These are phyloP conservation scores for Botryosphaeria agaves DNA, from an alignment of 2,329 filamentous ascomycete species.

Conservation along the genomic window DNA sequence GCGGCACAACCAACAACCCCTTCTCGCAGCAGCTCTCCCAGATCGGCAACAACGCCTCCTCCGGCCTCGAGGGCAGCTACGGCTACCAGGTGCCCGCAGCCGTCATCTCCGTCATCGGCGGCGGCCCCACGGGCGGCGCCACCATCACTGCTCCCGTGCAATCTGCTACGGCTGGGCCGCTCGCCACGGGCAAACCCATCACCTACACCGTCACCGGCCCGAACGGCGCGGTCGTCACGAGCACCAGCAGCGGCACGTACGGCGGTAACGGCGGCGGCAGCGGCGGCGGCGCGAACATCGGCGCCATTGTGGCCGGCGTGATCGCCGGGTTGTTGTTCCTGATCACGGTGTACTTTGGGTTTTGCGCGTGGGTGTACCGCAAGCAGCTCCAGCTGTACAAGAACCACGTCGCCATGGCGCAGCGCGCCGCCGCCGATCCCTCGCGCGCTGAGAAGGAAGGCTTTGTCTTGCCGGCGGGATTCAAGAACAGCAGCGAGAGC, in stretches of 20 bases:
- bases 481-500: conserved; percentile 5
- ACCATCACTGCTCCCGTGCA: conserved; percentile 47
- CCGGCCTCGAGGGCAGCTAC: conserved; percentile 38
- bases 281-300: conserved; percentile 26
- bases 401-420: conserved; percentile 47
- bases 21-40: conserved; percentile 32
- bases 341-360: conserved; percentile 46
- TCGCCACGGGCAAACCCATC: conserved; percentile 50
- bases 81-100: conserved; percentile 53
- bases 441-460: conserved; percentile 21
- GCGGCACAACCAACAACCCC: conserved; percentile 18
- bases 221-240: conserved; percentile 28
- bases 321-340: conserved; percentile 49
- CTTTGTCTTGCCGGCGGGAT: conserved; percentile 9
- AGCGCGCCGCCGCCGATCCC: conserved; percentile 34
- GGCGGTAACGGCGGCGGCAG: conserved; percentile 25
- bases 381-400: conserved; percentile 55
- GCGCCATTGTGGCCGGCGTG: conserved; percentile 38
- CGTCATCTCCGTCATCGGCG: conserved; percentile 50
- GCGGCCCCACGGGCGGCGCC: conserved; percentile 47
- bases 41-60: conserved; percentile 23
- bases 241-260: conserved; percentile 23
- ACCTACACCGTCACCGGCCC: conserved; percentile 47
- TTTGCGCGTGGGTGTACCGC: conserved; percentile 57
- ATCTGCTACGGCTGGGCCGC: conserved; percentile 47